Base-by-base conservation (phyloP, 192 early-diverging fungal species). In the Coemansia sp. region DNA sequence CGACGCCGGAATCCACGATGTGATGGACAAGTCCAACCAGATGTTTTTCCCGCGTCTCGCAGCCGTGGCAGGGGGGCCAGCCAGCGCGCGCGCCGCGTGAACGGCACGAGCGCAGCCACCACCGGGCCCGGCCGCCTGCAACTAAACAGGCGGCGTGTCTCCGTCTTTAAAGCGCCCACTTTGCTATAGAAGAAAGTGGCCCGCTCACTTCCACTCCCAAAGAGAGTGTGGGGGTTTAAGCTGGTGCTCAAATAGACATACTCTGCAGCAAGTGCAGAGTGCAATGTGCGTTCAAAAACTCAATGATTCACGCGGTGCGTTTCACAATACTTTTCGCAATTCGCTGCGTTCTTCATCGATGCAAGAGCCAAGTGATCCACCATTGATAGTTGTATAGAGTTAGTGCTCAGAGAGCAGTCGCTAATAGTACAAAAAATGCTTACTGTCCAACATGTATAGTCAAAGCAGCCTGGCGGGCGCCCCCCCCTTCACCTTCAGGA, bases 301-400 rank as follows among this genome's bases (percentile, higher is more conserved):
- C 64, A 80, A 83, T 85, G 82, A 81, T 83, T 83, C 76, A 83
- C 77, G 74, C 80, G 81, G 56, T 82, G 81, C 82, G 83, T 84
- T 71, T 85, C 81, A 82, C 83, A 80, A 67, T 75, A 84, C 79
- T 71, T 86, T 76, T 86, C 82, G 81, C 84, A 84, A 79, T 84
- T 86, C 81, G 82, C 82, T 85, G 79, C 84, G 83, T 84, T 85
- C 84, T 85, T 85, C 82, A 85, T 84, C 81, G 79, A 80, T 84
- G 80, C 79, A 71, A 81, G 80, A 81, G 81, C 83, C 83, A 80
- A 84, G 81, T 76, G 83, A 81, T 82, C 81, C 83, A 71, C 82
- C 81, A 81, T 64, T 66, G 64, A 79, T 83, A 81, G 81, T 82
- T 82, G 56, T 82, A 62, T 73, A 65, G 61, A 62, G 28, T 62